These are phyloP conservation scores for Ilex asprella DNA, from an alignment of 257 asterid species.

Conservation along the genomic window DNA sequence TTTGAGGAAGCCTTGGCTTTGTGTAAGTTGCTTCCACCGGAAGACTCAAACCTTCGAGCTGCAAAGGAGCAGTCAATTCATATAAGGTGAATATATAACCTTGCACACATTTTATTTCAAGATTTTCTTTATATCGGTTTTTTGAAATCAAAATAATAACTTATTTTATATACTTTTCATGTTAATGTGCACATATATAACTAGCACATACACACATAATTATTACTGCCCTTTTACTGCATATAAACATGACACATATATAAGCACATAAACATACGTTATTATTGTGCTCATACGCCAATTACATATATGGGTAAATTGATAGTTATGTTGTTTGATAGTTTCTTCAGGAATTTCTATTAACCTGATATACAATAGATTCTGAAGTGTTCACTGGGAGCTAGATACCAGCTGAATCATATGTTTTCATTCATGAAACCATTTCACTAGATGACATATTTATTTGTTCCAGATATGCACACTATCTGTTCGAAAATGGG, in stretches of 20 bases:
- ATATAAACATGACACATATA: no score
- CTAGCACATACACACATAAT: no score
- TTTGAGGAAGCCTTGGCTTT: constrained; percentile 97
- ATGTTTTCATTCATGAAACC: background rate
- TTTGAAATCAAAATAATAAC: background rate
- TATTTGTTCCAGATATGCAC: constrained; percentile 69
- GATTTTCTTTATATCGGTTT: constrained; percentile 1
- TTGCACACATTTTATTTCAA: background rate
- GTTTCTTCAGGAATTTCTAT: background rate
- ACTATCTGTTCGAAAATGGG: constrained; percentile 83
- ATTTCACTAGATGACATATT: background rate
- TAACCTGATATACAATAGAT: background rate
- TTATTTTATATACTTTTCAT: no score
- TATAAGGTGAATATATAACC: constrained; percentile 45
- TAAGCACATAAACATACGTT: no score
- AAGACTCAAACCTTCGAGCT: constrained; percentile 89
- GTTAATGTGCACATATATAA: no score
- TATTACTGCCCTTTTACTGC: no score
- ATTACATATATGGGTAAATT: background rate
- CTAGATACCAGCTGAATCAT: background rate
- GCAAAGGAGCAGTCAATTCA: constrained; percentile 98
- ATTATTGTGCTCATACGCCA: background rate
- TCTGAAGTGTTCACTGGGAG: background rate
- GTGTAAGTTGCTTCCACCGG: constrained; percentile 95
- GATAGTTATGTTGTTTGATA: background rate